Evolutionary conservation across 2,329 filamentous ascomycete genomes (phyloP), one percentile per base, ranked within the genome.

Genomic region (Fusarium sacchari): DNA sequence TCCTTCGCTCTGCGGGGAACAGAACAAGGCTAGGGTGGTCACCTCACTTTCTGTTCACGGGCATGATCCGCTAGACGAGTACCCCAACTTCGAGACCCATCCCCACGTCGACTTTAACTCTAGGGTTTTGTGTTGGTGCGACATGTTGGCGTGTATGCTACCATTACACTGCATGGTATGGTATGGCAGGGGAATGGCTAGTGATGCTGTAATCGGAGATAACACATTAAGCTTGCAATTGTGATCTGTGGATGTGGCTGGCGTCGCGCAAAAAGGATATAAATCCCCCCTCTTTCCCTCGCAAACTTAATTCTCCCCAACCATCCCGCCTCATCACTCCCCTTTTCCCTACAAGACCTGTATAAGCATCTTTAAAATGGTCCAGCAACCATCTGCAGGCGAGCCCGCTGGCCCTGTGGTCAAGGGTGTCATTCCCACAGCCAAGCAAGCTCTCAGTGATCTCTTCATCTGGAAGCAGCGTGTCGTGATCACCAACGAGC

Each of bases 401-500:
- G 84, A 89, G 73, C 86, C 88, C 17, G 92, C 92, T 60, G 92
- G 93, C 71, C 90, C 91, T 26, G 80, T 94, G 66, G 90, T 91
- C 39, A 90, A 89, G 81, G 93, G 92, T 46, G 86, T 89, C 56
- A 69, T 90, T 43, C 85, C 91, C 34, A 91, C 90, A 2, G 90
- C 90, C 17, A 91, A 88, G 78, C 92, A 94, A 79, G 85, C 88
- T 40, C 85, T 88, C 75, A 80, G 81, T 17, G 92, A 94, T 76
- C 87, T 94, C 67, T 93, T 93, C 84, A 87, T 86, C 76, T 95
- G 92, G 92, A 91, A 92, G 81, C 91, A 94, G 83, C 88, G 93
- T 67, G 90, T 93, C 17, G 88, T 92, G 43, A 86, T 93, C 64
- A 88, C 84, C 61, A 92, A 92, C 72, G 87, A 89, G 36, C 84